Base-by-base conservation (phyloP, 306 rosid genomes). In the Lagenaria siceraria region DNA sequence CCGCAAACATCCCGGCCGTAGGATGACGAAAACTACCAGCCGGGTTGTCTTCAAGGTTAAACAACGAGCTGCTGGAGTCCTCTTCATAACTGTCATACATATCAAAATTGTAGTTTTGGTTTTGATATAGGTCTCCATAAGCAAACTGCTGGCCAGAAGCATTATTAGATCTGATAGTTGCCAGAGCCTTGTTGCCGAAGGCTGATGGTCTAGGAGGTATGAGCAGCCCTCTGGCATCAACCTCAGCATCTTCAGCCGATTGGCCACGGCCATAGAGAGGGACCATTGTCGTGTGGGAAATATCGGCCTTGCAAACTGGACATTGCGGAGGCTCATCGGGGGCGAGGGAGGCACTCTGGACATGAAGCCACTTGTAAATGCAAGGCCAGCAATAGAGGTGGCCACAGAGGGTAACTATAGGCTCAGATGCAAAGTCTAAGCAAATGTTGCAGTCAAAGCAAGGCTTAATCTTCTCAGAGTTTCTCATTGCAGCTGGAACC, bases 311-410 rank as follows among this genome's bases (percentile, higher is more conserved):
- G 86, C 99, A 95, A 65, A 95, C 96, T 18, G 99, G 99, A 84
- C 99, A 95, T 69, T 86, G 97, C 27, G 97, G 97, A 63, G 78
- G 92, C 85, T 92, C 93, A 54, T 89, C 92, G 0, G 86, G 77
- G 74, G 81, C 85, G n/a, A 90, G 91, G 62, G 96, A 86, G 78
- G 86, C 87, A 42, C 90, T 90, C 78, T 90, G 99, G 74, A 92
- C 85, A 53, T 79, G 88, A 36, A 95, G 97, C 99, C 99, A 95
- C 80, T 87, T 86, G 87, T 92, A 95, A 86, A 95, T 95, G 86
- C 99, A 95, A 22, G 96, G 90, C 97, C 99, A 95, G 84, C 99
- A 95, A 75, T 89, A 95, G 75, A 95, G 97, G 82, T 92, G 99
- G 66, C 99, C 99, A 54, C 99, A 95, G 9, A 89, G 83, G 36